Conservation (phyloP, 495 filamentous ascomycete species). For the Gamarada debralockiae region DNA sequence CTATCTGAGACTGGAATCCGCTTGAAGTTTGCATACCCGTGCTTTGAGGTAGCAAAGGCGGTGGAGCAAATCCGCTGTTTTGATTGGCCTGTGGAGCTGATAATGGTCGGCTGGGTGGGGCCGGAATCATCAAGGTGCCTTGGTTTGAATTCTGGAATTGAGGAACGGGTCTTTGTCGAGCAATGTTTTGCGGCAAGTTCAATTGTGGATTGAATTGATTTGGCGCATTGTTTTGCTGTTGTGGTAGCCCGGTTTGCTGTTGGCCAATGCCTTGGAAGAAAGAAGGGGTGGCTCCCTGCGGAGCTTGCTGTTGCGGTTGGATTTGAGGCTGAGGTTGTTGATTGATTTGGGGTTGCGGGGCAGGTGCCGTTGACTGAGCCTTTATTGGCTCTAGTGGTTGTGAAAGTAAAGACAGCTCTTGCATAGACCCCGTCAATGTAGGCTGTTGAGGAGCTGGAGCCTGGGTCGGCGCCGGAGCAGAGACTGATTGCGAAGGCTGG, state of each 20-base stretch:
- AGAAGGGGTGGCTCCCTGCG: conserved; percentile 36
- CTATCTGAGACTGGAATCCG: conserved; percentile 43
- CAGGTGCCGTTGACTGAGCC: conserved; percentile 45
- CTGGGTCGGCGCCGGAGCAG: conserved; percentile 28
- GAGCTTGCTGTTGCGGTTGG: conserved; percentile 50
- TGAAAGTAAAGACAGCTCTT: conserved; percentile 73
- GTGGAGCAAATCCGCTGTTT: conserved; percentile 63
- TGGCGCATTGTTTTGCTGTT: conserved; percentile 30
- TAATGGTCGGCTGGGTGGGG: conserved; percentile 77
- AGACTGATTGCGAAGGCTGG: conserved; percentile 29
- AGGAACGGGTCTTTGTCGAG: conserved; percentile 72
- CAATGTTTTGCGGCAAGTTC: conserved; percentile 33
- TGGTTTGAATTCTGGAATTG: conserved; percentile 47
- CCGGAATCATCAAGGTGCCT: conserved; percentile 64
- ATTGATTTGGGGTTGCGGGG: conserved; percentile 34
- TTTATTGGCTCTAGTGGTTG: conserved; percentile 73
- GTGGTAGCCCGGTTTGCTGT: conserved; percentile 29
- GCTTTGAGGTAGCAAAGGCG: conserved; percentile 78
- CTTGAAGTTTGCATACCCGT: conserved; percentile 59
- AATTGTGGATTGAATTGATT: conserved; percentile 21
- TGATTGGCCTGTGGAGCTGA: conserved; percentile 87
- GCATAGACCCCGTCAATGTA: conserved; percentile 65
- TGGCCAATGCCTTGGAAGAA: conserved; percentile 37
- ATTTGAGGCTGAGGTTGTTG: conserved; percentile 38
- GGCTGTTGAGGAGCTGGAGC: conserved; percentile 30